Conservation (phyloP, 1,139 yeast genomes). For the Protomyces inouyei region DNA sequence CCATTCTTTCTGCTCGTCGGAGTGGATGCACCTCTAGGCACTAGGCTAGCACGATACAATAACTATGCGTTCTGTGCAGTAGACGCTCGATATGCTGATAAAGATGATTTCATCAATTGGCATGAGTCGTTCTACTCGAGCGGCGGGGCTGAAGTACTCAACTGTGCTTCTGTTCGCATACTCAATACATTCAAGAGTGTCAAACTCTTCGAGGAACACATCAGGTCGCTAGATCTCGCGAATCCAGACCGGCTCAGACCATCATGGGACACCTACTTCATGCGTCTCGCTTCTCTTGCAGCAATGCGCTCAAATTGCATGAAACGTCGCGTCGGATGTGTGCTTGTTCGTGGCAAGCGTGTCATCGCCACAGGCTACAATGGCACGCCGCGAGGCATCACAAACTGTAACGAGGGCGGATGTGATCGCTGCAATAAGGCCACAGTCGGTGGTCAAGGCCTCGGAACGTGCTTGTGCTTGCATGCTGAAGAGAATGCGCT, state of each 20-base stretch:
- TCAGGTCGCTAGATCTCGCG: constrained; percentile 52
- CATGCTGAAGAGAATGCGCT: constrained; percentile 98
- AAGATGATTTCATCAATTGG: constrained; percentile 43
- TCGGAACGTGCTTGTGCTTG: constrained; percentile 81
- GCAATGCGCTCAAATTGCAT: constrained; percentile 90
- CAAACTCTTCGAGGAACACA: constrained; percentile 49
- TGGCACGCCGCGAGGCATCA: constrained; percentile 87
- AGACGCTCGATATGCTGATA: constrained; percentile 43
- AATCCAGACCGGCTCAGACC: constrained; percentile 73
- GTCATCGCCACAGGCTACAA: constrained; percentile 96
- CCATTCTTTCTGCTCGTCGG: constrained; percentile 83
- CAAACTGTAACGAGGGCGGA: constrained; percentile 93
- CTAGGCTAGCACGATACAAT: constrained; percentile 51
- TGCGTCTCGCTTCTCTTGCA: constrained; percentile 88
- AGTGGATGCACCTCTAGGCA: constrained; percentile 65
- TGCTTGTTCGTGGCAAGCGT: constrained; percentile 75
- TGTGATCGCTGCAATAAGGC: constrained; percentile 77
- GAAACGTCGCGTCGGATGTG: constrained; percentile 96
- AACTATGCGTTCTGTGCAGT: constrained; percentile 27
- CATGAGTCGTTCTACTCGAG: constrained; percentile 41
- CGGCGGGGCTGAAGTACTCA: constrained; percentile 47
- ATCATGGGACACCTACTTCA: constrained; percentile 91
- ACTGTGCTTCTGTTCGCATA: constrained; percentile 57
- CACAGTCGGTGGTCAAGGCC: constrained; percentile 51
- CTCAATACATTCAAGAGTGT: constrained; percentile 54